Evolutionary conservation across 2,329 filamentous ascomycete genomes (phyloP).

Genomic region (Mariannaea elegans): DNA sequence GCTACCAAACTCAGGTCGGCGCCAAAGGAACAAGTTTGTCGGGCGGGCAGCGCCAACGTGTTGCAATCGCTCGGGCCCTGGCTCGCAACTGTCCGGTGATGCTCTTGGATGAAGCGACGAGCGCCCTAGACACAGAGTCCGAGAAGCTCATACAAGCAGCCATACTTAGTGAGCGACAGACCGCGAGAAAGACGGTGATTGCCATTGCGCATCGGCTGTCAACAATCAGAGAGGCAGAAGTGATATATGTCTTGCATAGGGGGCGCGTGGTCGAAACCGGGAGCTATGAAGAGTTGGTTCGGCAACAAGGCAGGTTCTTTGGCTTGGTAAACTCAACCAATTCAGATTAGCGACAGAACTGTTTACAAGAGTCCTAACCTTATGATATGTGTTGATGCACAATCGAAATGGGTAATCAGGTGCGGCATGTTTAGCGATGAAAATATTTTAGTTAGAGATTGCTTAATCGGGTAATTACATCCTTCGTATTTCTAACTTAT

Average conservation of each 20-base stretch:
- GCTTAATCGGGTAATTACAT: no score
- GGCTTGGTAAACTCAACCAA: neutral
- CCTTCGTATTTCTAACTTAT: no score
- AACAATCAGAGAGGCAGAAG: neutral
- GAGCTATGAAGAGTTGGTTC: neutral
- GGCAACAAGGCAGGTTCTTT: neutral
- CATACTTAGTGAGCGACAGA: neutral
- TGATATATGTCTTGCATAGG: neutral
- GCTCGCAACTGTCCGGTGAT: neutral
- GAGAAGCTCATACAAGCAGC: neutral
- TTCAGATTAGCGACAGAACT: no score
- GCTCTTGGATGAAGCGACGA: neutral
- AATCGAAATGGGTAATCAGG: no score
- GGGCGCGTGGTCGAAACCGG: neutral
- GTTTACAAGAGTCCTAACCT: no score
- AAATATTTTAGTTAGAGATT: no score
- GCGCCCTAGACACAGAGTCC: neutral
- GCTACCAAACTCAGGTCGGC: neutral
- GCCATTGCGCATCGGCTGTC: neutral
- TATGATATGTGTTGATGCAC: no score
- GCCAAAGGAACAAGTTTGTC: neutral
- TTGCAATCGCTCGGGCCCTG: neutral
- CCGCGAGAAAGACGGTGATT: neutral
- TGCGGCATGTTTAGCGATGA: no score
- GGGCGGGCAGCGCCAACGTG: neutral